Percentiles rank a stretch among this genome's conserved stretches.
These are phyloP conservation scores for Podospora conica DNA, from an alignment of 495 filamentous ascomycete genomes.

Conservation along the genomic window DNA sequence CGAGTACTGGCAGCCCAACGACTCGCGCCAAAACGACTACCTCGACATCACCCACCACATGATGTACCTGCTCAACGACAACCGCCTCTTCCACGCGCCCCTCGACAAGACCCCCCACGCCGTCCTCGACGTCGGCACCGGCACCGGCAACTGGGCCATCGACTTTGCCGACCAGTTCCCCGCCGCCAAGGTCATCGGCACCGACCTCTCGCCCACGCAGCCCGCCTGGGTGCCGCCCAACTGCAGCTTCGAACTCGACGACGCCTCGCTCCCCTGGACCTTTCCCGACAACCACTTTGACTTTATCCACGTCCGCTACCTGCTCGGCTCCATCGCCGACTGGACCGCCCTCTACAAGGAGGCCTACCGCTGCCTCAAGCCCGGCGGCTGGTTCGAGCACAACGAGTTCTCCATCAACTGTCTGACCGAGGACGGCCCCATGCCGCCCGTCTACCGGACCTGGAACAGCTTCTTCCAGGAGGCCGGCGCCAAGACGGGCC, in stretches of 20 bases:
- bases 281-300: constrained; percentile 47
- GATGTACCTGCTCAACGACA: constrained; percentile 20
- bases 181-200: constrained; percentile 43
- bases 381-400: constrained; percentile 21
- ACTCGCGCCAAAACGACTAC: constrained; percentile 30
- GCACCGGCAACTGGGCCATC: constrained; percentile 2
- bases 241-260: constrained; percentile 44
- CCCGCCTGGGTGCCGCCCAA: constrained; percentile 42
- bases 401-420: constrained; percentile 21
- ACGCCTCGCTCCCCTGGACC: constrained; percentile 43
- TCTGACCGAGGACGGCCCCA: constrained; percentile 4
- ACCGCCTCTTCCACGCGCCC: constrained; percentile 37
- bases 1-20: constrained; percentile 26
- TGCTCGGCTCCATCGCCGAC: constrained; percentile 45
- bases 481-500: constrained; percentile 6
- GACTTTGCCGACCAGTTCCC: constrained; percentile 45
- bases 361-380: constrained; percentile 22
- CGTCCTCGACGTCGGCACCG: constrained; percentile 58
- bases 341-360: constrained; percentile 43
- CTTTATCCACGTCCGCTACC: constrained; percentile 43
- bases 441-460: neutral
- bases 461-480: constrained; percentile 10
- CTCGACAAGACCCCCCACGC: constrained; percentile 38
- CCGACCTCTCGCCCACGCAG: constrained; percentile 44
- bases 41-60: constrained; percentile 34